These are phyloP conservation scores for Skeletonema menzelii DNA, from an alignment of 108 stramenopile genomes.

Conservation along the genomic window DNA sequence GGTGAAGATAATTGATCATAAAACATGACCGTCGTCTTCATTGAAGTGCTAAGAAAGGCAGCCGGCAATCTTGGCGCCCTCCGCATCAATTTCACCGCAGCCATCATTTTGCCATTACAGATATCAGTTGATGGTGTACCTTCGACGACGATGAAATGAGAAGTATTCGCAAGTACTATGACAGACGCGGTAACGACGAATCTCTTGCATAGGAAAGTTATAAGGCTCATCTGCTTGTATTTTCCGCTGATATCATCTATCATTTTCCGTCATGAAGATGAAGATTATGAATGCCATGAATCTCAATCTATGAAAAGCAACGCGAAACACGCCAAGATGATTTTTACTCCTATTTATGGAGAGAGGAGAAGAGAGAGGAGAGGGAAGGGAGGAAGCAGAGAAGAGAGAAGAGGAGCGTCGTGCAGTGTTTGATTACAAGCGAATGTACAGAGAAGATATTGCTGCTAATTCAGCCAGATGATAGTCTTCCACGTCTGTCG, in stretches of 20 bases:
- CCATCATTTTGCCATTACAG: neutral
- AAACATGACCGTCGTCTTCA: neutral
- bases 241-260: neutral
- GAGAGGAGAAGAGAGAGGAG: too few relatives aligned
- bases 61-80: neutral
- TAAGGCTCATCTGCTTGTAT: neutral
- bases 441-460: too few relatives aligned
- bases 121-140: neutral
- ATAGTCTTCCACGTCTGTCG: too few relatives aligned
- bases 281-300: too few relatives aligned
- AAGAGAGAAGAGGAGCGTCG: too few relatives aligned
- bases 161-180: neutral
- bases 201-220: neutral
- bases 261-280: neutral
- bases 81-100: neutral
- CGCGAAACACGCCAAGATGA: too few relatives aligned
- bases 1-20: neutral
- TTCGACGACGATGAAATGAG: neutral
- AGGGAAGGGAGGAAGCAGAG: too few relatives aligned
- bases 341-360: too few relatives aligned
- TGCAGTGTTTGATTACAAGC: too few relatives aligned
- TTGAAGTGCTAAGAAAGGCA: neutral
- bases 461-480: too few relatives aligned
- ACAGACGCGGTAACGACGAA: neutral
- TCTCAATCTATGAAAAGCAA: too few relatives aligned